phyloP scores from a whole-genome alignment of 371 early-diverging fungal genomes.

The Rhizomucor pusillus region DNA sequence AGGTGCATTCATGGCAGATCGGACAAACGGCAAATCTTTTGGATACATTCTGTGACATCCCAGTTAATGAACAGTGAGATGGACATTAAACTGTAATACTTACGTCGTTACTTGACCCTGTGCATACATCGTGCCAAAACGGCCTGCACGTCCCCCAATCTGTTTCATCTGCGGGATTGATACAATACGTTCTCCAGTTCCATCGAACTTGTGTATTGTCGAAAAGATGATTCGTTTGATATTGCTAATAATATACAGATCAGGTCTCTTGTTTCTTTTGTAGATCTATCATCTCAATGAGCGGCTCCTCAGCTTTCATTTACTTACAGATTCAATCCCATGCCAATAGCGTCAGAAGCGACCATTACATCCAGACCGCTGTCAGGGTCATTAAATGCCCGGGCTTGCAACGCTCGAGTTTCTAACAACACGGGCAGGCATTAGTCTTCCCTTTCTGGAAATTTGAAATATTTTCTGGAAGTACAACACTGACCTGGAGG shows the following conservation, averaged over 20 bases:
- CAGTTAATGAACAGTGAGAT: constrained; percentile 7
- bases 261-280: not conserved
- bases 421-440: constrained; percentile 37
- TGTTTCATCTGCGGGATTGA: constrained; percentile 84
- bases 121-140: constrained; percentile 70
- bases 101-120: constrained; percentile 69
- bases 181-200: constrained; percentile 46
- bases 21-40: constrained; percentile 28
- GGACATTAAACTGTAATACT: constrained; percentile 18
- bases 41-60: constrained; percentile 15
- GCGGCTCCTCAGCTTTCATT: not conserved
- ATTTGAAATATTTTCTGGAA: too few species aligned
- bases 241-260: constrained; percentile 45
- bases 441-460: not conserved
- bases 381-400: constrained; percentile 84
- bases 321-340: constrained; percentile 91
- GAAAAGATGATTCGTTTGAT: constrained; percentile 88
- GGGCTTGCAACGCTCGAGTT: constrained; percentile 86
- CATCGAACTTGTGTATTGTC: constrained; percentile 77
- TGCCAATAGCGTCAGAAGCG: constrained; percentile 96
- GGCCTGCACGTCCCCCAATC: constrained; percentile 95
- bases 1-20: constrained; percentile 29
- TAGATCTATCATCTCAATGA: not conserved
- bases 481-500: constrained; percentile 78
- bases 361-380: constrained; percentile 83